These are phyloP conservation scores for Fusarium continuum DNA, from an alignment of 2,329 filamentous ascomycete species.

Conservation along the genomic window DNA sequence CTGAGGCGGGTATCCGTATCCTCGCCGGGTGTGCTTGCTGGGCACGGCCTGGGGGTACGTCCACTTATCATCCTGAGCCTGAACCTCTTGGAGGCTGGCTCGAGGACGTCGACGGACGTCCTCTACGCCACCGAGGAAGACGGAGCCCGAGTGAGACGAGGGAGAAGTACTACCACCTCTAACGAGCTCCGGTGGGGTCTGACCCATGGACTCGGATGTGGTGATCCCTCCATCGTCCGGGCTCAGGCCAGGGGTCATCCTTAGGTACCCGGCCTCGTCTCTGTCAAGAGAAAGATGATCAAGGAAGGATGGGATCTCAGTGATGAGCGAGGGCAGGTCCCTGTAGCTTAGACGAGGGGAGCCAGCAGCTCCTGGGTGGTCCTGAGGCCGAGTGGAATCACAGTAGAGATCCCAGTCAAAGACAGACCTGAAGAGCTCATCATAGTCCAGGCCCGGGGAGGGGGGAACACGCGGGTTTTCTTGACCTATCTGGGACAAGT, in stretches of 20 bases:
- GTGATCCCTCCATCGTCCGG: constrained; percentile 47
- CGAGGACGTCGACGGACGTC: constrained; percentile 45
- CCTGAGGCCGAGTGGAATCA: constrained; percentile 46
- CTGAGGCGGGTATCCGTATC: constrained; percentile 48
- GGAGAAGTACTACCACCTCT: constrained; percentile 52
- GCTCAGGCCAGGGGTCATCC: constrained; percentile 48
- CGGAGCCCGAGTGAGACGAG: constrained; percentile 52
- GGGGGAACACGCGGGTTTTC: constrained; percentile 51
- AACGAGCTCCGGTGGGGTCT: constrained; percentile 51
- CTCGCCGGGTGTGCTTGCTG: constrained; percentile 45
- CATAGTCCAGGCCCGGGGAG: constrained; percentile 47
- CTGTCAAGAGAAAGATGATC: constrained; percentile 47
- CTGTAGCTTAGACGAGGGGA: constrained; percentile 44
- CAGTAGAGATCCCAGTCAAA: constrained; percentile 52
- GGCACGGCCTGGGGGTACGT: constrained; percentile 51
- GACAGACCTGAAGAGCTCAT: constrained; percentile 48
- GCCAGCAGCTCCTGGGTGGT: constrained; percentile 41
- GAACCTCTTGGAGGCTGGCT: constrained; percentile 48
- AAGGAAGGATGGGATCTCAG: constrained; percentile 48
- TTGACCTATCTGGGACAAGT: constrained; percentile 49
- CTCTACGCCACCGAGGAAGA: constrained; percentile 46
- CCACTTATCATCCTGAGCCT: constrained; percentile 53
- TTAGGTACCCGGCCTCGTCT: constrained; percentile 45
- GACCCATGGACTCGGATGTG: constrained; percentile 50
- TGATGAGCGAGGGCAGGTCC: constrained; percentile 48